These are phyloP conservation scores for Corymbia calophylla DNA, from an alignment of 441 rosid genomes.

Conservation along the genomic window DNA sequence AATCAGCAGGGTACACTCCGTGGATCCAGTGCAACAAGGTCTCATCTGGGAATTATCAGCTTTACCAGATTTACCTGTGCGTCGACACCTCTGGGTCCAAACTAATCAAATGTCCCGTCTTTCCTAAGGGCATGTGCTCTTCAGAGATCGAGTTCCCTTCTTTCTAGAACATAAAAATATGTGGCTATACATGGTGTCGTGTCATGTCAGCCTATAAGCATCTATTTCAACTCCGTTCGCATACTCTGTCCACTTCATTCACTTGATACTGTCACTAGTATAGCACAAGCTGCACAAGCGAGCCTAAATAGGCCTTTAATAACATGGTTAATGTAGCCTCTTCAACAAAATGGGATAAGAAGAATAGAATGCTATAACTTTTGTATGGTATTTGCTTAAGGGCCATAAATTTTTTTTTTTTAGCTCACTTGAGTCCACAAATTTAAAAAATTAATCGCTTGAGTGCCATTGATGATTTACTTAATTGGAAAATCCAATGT, in stretches of 20 bases:
- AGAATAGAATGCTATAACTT: no score
- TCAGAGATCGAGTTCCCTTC: conserved; percentile 53
- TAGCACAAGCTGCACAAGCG: background rate
- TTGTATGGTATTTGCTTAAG: no score
- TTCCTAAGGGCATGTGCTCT: conserved; percentile 45
- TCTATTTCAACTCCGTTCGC: fast-evolving
- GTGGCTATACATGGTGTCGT: fast-evolving
- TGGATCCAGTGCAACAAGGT: conserved; percentile 65
- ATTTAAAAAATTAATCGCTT: no score
- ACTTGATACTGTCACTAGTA: background rate
- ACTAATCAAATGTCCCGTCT: conserved; percentile 48
- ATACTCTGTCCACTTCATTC: background rate
- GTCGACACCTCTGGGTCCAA: conserved; percentile 48
- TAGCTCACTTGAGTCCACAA: no score
- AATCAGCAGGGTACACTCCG: conserved; percentile 36
- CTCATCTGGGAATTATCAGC: conserved; percentile 49
- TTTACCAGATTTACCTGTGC: conserved; percentile 66
- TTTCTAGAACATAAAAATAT: conserved; percentile 21
- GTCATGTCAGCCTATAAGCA: fast-evolving
- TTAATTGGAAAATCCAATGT: no score
- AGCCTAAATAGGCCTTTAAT: background rate
- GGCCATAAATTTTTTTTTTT: no score
- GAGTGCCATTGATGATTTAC: no score
- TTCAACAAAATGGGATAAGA: background rate
- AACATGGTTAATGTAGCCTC: background rate